Conservation (phyloP, 345 rosid species). For the Hibiscus syriacus region DNA sequence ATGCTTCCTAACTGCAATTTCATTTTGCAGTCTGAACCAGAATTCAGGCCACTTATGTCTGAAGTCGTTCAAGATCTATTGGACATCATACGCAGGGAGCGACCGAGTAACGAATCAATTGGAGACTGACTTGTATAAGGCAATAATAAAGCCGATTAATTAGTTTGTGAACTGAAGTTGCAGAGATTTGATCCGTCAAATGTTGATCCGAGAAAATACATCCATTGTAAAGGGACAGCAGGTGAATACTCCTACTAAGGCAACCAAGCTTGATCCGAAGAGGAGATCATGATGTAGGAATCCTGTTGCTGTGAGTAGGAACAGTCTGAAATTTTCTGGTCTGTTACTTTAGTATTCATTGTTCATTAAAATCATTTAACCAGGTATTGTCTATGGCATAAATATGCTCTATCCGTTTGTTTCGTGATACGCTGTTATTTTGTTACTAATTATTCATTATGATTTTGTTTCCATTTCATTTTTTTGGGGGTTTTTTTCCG, state of each 20-base stretch:
- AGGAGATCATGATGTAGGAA: not conserved
- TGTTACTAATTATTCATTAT: not conserved
- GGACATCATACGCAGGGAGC: conserved; percentile 75
- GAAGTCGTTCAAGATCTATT: conserved; percentile 89
- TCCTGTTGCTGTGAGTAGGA: not conserved
- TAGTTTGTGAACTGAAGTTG: not conserved
- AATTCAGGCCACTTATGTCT: conserved; percentile 83
- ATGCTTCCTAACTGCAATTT: not conserved
- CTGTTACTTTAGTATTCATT: conserved; percentile 12
- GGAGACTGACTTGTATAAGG: conserved; percentile 29
- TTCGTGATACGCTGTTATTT: conserved; percentile 1
- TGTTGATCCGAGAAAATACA: not conserved
- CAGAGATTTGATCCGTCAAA: not conserved
- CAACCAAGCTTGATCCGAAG: not conserved
- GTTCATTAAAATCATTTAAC: conserved; percentile 6
- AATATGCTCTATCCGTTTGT: not conserved
- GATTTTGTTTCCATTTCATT: not conserved
- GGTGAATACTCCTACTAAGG: not conserved
- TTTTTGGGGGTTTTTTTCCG: not conserved
- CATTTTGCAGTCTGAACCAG: conserved; percentile 62
- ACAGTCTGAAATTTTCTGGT: not conserved
- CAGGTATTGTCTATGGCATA: conserved; percentile 9
- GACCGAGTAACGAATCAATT: conserved; percentile 45
- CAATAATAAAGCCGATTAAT: not conserved
- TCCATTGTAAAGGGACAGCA: not conserved